Base-by-base conservation (phyloP, 2,329 filamentous ascomycete species). In the Fusarium staphyleae region DNA sequence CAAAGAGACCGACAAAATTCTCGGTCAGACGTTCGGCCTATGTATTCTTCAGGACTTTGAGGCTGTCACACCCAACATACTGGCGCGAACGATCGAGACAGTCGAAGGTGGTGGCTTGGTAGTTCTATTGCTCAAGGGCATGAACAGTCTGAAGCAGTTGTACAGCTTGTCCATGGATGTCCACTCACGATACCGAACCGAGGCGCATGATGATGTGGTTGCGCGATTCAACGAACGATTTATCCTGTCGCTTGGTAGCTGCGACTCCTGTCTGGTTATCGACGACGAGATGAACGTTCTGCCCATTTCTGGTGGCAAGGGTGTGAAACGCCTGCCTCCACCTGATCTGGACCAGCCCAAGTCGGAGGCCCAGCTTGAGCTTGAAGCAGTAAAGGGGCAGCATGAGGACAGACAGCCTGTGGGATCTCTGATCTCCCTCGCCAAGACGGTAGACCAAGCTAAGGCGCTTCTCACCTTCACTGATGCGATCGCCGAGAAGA, bases 21-120 rank as follows among this genome's bases (percentile, higher is more conserved):
- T 98, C 50, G 95, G 95, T 72, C 96, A 98, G 74, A 99, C 95
- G 35, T 99, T 95, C 71, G 93, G 93, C 71, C 97, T 97, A 91
- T 97, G 92, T 73, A 96, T 99, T 62, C 78, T 99, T 65, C 95
- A 99, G 74, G 95, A 99, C 71, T 99, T 99, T 68, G 95, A 99
- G 75, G 95, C 93, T 33, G 85, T 99, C 65, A 99, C 95, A 9
- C 95, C 95, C n/a, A 99, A 99, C 71, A 82, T 97, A 62, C 84
- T 99, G 26, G 95, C 95, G 16, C 86, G 93, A 57, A 97, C 93
- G 1, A 91, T 99, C 65, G 96, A 99, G 77, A 99, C 96, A 0
- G 96, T 99, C 4, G 93, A 99, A 74, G 95, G 96, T 62, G 95
- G 95, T 60, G 95, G 95, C 18, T 74, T 99, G 66, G 93, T 98